phyloP scores from a whole-genome alignment of 352 stramenopile species.

The Elongisporangium undulatum region DNA sequence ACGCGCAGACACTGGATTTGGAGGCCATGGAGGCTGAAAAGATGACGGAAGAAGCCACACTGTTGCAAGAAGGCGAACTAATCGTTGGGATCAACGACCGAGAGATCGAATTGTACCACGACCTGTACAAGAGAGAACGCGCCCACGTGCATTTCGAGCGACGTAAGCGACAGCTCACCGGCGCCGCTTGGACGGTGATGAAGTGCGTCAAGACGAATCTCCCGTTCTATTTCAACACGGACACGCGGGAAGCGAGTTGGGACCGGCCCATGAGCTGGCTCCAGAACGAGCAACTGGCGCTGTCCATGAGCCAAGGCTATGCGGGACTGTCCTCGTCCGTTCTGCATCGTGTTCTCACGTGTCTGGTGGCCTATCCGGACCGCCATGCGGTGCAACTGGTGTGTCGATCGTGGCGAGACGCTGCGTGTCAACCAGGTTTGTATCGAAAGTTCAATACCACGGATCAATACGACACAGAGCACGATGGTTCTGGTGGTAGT shows the following conservation, averaged over 20 bases:
- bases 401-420: constrained; percentile 47
- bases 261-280: constrained; percentile 87
- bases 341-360: constrained; percentile 84
- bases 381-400: constrained; percentile 42
- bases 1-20: constrained; percentile 39
- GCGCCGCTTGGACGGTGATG: constrained; percentile 50
- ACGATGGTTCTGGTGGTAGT: not conserved
- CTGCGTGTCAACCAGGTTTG: constrained; percentile 32
- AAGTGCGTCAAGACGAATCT: constrained; percentile 64
- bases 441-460: constrained; percentile 45
- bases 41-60: constrained; percentile 41
- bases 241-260: constrained; percentile 93
- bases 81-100: constrained; percentile 33
- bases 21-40: constrained; percentile 65
- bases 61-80: constrained; percentile 70
- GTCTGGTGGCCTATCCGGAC: constrained; percentile 64
- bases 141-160: constrained; percentile 49
- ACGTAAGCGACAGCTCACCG: constrained; percentile 51
- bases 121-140: constrained; percentile 60
- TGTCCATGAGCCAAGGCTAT: constrained; percentile 64
- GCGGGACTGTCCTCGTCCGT: constrained; percentile 66
- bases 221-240: constrained; percentile 92
- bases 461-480: constrained; percentile 24
- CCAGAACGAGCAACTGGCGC: constrained; percentile 84
- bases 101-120: constrained; percentile 24